phyloP scores from a whole-genome alignment of 129 eudicot genomes.

The Flaveria sonorensis region DNA sequence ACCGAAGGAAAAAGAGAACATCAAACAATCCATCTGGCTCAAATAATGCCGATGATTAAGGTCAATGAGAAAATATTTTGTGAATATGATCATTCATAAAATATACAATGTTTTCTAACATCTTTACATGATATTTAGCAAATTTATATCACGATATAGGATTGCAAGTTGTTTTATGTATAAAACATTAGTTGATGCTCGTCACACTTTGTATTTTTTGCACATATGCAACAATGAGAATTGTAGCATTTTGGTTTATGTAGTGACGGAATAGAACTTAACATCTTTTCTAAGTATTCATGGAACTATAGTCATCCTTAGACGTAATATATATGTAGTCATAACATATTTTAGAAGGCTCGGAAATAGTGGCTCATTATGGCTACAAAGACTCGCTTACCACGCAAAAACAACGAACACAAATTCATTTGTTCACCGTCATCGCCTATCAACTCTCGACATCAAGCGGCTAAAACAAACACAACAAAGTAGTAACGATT shows the following conservation, averaged over 20 bases:
- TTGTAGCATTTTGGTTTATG: background rate
- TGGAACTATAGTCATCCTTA: no score
- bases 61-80: slow-evolving; percentile 4
- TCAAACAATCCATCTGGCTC: slow-evolving; percentile 20
- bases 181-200: slow-evolving; percentile 7
- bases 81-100: background rate
- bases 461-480: no score
- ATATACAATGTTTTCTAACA: background rate
- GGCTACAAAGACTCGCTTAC: no score
- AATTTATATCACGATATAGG: slow-evolving; percentile 4
- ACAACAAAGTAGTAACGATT: no score
- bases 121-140: slow-evolving; percentile 23
- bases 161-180: slow-evolving; percentile 17
- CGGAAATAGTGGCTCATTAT: no score
- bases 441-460: no score
- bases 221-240: slow-evolving; percentile 27
- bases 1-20: slow-evolving; percentile 38
- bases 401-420: no score
- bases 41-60: background rate
- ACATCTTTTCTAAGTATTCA: no score
- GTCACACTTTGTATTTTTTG: slow-evolving; percentile 10
- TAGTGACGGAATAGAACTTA: background rate
- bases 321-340: no score
- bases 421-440: no score
- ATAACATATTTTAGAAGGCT: no score